Evolutionary conservation across 2,329 filamentous ascomycete species (phyloP).

Genomic region (Talaromyces sp.): DNA sequence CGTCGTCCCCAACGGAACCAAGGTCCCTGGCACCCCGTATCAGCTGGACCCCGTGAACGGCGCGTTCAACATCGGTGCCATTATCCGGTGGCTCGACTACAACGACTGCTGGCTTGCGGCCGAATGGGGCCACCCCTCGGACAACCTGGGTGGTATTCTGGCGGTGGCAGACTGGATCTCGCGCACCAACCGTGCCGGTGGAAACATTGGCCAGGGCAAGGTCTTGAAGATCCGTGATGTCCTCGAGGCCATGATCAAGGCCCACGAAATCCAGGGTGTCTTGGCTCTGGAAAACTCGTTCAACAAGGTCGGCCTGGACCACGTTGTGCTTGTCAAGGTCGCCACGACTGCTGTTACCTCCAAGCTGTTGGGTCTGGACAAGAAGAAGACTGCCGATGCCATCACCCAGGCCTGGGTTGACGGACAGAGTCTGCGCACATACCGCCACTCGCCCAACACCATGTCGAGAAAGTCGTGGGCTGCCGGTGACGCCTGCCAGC

Average conservation of each 20-base stretch:
- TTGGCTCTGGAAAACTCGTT: conserved; percentile 95
- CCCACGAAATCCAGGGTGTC: conserved; percentile 97
- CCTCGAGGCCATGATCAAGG: conserved; percentile 97
- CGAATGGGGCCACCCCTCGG: conserved; percentile 97
- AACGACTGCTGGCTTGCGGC: conserved; percentile 99
- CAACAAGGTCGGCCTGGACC: conserved; percentile 97
- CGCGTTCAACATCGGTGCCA: conserved; percentile 97
- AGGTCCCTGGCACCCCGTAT: conserved; percentile 86
- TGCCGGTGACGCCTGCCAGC: conserved; percentile 94
- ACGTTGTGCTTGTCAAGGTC: conserved; percentile 97
- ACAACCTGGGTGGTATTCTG: conserved; percentile 95
- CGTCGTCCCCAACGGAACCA: conserved; percentile 82
- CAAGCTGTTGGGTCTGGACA: conserved; percentile 85
- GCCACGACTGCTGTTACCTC: conserved; percentile 90
- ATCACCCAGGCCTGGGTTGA: conserved; percentile 98
- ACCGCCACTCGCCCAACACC: conserved; percentile 96
- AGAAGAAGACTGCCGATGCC: conserved; percentile 89
- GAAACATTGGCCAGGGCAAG: conserved; percentile 65
- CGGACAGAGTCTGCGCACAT: conserved; percentile 91
- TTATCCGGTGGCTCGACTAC: conserved; percentile 99
- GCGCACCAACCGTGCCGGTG: conserved; percentile 83
- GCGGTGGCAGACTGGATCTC: conserved; percentile 97
- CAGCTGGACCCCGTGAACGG: conserved; percentile 92
- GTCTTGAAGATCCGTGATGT: conserved; percentile 85
- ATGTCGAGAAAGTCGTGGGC: conserved; percentile 99